Base-by-base conservation (phyloP, 805 yeast genomes). In the Lachancea mirantina region DNA sequence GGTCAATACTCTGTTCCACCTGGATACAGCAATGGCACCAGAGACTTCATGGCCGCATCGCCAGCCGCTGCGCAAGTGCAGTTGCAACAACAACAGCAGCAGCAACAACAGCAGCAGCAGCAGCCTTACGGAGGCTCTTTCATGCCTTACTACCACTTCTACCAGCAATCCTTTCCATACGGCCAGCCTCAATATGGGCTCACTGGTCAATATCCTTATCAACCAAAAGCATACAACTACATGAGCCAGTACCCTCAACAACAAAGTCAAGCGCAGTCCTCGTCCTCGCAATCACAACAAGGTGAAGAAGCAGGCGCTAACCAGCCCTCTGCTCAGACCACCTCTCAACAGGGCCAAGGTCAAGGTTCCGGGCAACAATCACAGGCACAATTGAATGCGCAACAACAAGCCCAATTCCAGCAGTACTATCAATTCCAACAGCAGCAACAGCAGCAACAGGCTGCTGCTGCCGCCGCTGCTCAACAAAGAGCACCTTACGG, bases 161-260 rank as follows among this genome's bases (percentile, higher is more conserved):
- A 57, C 44, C 59, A 54, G 39, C 59, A 57, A 42, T 49, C 55
- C 10, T 52, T 57, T 54, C 59, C 59, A 34, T 55, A 55, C 32
- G 60, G 50, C 24, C 60, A 56, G 41, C 61, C 61, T 28, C 61
- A 56, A 40, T 56, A 56, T 28, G 55, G 55, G 23, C 45, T 48
- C 43, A 55, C 51, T 23, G 54, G 52, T 33, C 59, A 53, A 42
- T 52, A 52, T 32, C 55, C 55, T 30, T 47, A 49, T 37, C 57
- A 49, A 40, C 55, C 57, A 38, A 50, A 52, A 34, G 49, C 38
- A 14, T 50, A 50, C 46, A 48, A 42, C 34, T 42, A 40, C 34
- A 26, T 31, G 32, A 37, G 28, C 26, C 46, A 50, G 28, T 49
- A 50, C 34, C 55, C 46, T 32, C 51, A 46, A 22, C 47, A 41